Evolutionary conservation across 2,329 filamentous ascomycete genomes (phyloP), one percentile per base, ranked within the genome.

Genomic region (Aureobasidium uvarum): DNA sequence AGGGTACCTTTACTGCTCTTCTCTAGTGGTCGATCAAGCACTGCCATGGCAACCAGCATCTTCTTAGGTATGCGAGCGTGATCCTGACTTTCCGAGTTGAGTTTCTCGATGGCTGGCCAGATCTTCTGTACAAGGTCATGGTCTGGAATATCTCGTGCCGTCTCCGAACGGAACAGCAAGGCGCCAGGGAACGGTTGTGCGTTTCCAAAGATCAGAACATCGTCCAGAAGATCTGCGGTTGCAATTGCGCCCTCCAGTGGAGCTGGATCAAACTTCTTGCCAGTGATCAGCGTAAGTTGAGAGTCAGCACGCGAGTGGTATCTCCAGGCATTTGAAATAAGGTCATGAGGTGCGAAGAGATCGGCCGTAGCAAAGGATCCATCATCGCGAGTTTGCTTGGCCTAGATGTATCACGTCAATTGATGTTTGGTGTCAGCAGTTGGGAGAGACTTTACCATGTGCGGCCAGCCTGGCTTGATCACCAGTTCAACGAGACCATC

Each of bases 181-280:
- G 78, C 80, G 0, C 87, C 87, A 2, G 85, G 81, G 59, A 82
- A 85, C 1, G 83, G 79, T 63, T 75, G 76, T 0, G 81, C 82
- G n/a, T 81, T 81, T 0, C 87, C 87, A 70, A 89, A 88, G 11
- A 89, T 80, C 25, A 89, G 74, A 0, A 82, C 83, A 65, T 88
- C 86, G 2, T 77, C 72, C 0, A 89, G 69, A 1, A 81, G 33
- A 1, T 73, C 68, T 13, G 72, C 72, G 1, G 80, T 77, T 1
- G 80, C 73, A 5, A 89, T 80, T 0, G 78, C 79, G 2, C 80
- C 82, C 72, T 90, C 87, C 3, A 89, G 72, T 0, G 84, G 83
- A 1, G 83, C 81, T 1, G 87, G 86, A 69, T 89, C 86, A 67
- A 89, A 88, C 69, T 89, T 90, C 77, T 89, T 89, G 2, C 87